Base-by-base conservation (phyloP, 768 basidiomycete species). In the Phlebiopsis gigantea region DNA sequence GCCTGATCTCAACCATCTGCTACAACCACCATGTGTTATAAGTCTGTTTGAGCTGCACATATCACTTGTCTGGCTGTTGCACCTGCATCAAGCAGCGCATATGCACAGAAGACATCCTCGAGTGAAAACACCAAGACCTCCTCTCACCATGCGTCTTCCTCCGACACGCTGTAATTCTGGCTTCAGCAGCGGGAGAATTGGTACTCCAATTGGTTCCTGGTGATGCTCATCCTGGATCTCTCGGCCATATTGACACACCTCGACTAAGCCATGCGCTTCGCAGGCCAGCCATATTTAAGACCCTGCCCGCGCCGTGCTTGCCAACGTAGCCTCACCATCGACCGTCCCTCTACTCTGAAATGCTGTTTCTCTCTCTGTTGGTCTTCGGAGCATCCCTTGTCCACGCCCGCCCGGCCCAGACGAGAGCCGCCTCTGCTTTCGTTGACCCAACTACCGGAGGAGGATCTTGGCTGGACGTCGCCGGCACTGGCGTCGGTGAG, bases 381-480 rank as follows among this genome's bases (percentile, higher is more conserved):
- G n/a, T 62, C 45, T 45, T 65, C 43, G 47, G 60, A n/a, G 63
- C 56, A 10, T 31, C 41, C 8, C 58, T 58, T 5, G 55, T 19
- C n/a, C 8, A 46, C 39, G 58, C 58, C 19, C 17, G 41, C 22
- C 42, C 58, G 2, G n/a, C 41, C 21, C 12, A 43, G n/a, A 22
- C 14, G 19, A 39, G 51, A 19, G 53, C 55, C 10, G 52, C 47
- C 43, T 1, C 68, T 5, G 68, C 65, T 7, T 80, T 68, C 60
- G 68, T 71, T 28, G 47, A 72, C 30, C 78, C 79, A 0, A 57
- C 60, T 4, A 4, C 17, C 0, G 60, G 56, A 1, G 80, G 77
- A 0, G 78, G 79, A 3, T 78, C 79, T 2, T 71, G 73, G 74
- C 72, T 80, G 34, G 65, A 69, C 44, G 60, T 74, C 29, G 69